phyloP scores from a whole-genome alignment of 345 rosid genomes.

The Laguncularia racemosa region DNA sequence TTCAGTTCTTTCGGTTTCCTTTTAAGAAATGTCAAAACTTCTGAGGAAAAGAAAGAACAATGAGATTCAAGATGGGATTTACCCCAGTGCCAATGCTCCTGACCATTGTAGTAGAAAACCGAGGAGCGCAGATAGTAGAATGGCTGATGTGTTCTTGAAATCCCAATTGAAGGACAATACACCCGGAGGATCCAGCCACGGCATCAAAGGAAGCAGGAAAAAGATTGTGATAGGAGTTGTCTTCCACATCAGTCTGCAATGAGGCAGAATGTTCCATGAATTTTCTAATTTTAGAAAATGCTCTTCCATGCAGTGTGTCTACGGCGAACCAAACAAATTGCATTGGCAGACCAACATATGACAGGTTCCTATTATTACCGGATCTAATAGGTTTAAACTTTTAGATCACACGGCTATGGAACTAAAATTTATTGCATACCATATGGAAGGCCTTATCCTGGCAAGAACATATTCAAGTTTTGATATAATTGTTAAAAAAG shows the following conservation, averaged over 20 bases:
- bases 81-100: conserved; percentile 97
- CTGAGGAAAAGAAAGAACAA: neutral
- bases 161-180: conserved; percentile 71
- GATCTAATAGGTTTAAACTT: too few relatives aligned
- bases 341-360: too few relatives aligned
- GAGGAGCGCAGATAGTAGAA: conserved; percentile 68
- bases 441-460: conserved; percentile 1
- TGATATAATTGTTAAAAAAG: neutral
- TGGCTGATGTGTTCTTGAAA: conserved; percentile 48
- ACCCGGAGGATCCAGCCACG: conserved; percentile 97
- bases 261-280: neutral
- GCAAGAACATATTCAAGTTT: neutral
- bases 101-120: conserved; percentile 98
- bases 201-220: conserved; percentile 78
- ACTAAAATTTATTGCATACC: too few relatives aligned
- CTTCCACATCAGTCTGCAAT: conserved; percentile 95
- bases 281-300: neutral
- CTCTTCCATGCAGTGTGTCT: too few relatives aligned
- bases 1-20: too few relatives aligned
- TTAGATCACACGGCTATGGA: too few relatives aligned
- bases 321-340: too few relatives aligned
- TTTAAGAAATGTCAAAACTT: too few relatives aligned
- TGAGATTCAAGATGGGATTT: neutral
- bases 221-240: conserved; percentile 81
- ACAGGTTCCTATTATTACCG: too few relatives aligned